Conservation (phyloP, 2,329 filamentous ascomycete species). For the Penicillium sclerotigenum region DNA sequence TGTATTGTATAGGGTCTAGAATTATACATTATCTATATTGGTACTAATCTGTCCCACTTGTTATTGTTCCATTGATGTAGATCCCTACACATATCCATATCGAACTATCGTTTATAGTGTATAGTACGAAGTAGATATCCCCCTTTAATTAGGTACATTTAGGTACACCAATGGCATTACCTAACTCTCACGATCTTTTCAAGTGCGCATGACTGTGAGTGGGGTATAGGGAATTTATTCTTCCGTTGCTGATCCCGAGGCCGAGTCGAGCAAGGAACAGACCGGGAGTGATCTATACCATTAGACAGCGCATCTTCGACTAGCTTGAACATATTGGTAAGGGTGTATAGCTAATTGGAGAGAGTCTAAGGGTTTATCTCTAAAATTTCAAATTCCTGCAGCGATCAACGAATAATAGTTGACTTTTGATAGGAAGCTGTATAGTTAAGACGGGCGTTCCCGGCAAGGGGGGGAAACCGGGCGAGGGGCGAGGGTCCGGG, state of each 20-base stretch:
- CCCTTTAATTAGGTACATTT: neutral
- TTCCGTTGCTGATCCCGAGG: constrained; percentile 12
- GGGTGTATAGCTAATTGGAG: neutral
- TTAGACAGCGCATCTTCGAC: neutral
- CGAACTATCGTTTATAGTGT: neutral
- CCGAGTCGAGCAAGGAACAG: neutral
- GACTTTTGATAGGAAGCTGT: neutral
- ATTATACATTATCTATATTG: constrained; percentile 6
- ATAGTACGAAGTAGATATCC: too few species aligned
- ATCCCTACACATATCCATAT: neutral
- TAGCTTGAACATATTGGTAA: neutral
- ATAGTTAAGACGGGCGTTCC: constrained; percentile 8
- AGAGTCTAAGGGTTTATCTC: neutral
- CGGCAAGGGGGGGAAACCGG: constrained; percentile 18
- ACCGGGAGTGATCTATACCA: constrained; percentile 4
- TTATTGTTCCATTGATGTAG: constrained; percentile 1
- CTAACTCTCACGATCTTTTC: constrained; percentile 7
- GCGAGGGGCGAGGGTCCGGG: constrained; percentile 1
- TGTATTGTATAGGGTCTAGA: constrained; percentile 10
- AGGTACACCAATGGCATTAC: neutral
- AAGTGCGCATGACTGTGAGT: constrained; percentile 9
- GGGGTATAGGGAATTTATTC: constrained; percentile 9
- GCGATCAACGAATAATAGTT: neutral
- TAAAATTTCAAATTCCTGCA: neutral
- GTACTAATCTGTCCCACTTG: neutral